Evolutionary conservation across 192 early-diverging fungal species (phyloP), one percentile per base, ranked within the genome.

Genomic region (Globomyces pollinis-pini): DNA sequence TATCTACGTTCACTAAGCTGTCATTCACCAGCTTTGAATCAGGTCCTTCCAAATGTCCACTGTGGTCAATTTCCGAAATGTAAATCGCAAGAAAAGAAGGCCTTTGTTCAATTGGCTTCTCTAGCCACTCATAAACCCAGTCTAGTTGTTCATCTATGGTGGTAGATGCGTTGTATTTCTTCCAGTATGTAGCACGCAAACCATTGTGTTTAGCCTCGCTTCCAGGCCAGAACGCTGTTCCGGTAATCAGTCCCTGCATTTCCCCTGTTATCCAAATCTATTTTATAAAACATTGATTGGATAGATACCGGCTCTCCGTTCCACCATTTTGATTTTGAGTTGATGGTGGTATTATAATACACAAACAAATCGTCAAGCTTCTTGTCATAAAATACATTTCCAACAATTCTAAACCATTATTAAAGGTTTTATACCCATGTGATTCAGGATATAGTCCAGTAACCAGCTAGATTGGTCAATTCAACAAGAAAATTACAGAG

Each of bases 391-490:
- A 94, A 96, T 55, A 72, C 74, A 59, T 82, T 57, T 79, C 86
- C 85, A 3, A 96, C 89, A 55, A 96, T 94, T 13, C 41, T 42
- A 42, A 42, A 42, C 18, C 18, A 42, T 4, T 42, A 16, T 42
- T 12, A 42, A 16, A 3, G n/a, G n/a, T n/a, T n/a, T n/a, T n/a
- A n/a, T 12, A 42, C 41, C 94, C 94, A 53, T 97, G 92, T 2
- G 82, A 76, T 33, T 90, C 87, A 1, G 94, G 93, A 63, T 92
- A 95, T 31, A 97, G 65, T n/a, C 94, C 93, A 8, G 94, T 95
- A 6, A 78, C 86, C 35, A 97, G 71, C n/a, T n/a, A n/a, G n/a
- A n/a, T n/a, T n/a, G n/a, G n/a, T n/a, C n/a, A n/a, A n/a, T n/a
- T n/a, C n/a, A n/a, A n/a, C n/a, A n/a, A n/a, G n/a, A n/a, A n/a